These are phyloP conservation scores for Murraya koenigii DNA, from an alignment of 345 rosid species.

Conservation along the genomic window DNA sequence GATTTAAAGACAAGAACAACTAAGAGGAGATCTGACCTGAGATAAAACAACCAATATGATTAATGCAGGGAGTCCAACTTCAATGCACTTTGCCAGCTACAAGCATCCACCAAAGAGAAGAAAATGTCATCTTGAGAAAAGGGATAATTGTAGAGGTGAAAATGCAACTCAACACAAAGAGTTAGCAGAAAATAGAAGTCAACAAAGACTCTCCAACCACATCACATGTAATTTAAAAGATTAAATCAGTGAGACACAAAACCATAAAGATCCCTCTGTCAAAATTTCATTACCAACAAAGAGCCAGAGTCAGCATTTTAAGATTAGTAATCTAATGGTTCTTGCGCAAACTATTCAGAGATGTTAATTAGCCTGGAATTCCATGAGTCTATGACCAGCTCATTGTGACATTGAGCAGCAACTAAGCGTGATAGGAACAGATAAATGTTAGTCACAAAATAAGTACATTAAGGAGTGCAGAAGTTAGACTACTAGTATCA, in stretches of 20 bases:
- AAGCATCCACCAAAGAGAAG: constrained; percentile 20
- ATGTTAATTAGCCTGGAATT: neutral
- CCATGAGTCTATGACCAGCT: neutral
- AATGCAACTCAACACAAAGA: neutral
- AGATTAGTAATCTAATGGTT: neutral
- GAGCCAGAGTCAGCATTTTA: neutral
- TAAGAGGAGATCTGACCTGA: constrained; percentile 50
- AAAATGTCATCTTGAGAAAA: constrained; percentile 7
- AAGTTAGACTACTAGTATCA: neutral
- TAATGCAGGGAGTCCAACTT: constrained; percentile 82
- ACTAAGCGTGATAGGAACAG: neutral
- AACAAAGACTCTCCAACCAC: neutral
- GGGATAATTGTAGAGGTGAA: neutral
- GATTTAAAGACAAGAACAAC: constrained; percentile 2
- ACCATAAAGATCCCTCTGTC: neutral
- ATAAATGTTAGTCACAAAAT: neutral
- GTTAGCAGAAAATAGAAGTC: neutral
- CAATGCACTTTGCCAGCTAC: constrained; percentile 74
- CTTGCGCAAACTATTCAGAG: neutral
- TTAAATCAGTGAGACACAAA: neutral
- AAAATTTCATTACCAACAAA: neutral
- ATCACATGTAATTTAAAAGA: neutral
- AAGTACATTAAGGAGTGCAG: neutral
- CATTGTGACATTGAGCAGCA: neutral
- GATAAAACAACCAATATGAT: constrained; percentile 59